Base-by-base conservation (phyloP, 2,329 filamentous ascomycete species). In the Bipolaris victoriae region DNA sequence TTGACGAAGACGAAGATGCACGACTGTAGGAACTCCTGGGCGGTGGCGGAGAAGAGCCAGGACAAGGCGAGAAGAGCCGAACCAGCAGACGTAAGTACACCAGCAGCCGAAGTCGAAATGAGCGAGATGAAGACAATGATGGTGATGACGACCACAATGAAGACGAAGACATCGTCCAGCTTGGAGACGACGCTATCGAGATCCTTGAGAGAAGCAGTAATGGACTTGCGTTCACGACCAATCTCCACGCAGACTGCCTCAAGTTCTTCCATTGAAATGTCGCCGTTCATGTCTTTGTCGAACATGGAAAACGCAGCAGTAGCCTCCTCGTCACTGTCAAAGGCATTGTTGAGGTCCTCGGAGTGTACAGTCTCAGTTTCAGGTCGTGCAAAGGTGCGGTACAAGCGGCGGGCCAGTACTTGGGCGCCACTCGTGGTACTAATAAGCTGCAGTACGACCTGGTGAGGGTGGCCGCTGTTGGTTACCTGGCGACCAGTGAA, bases 1-100 rank as follows among this genome's bases (percentile, higher is more conserved):
- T 97, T 97, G 78, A 97, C 89, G 68, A 97, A 97, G 65, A 97
- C 93, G 72, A 97, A 97, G 66, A 97, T 90, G 71, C 94, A 87
- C 9, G 92, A 97, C 78, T 97, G 92, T 2, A 97, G 81, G 66
- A 98, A 97, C 72, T 98, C 94, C 72, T 97, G 92, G 0, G 94
- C 94, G 0, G 94, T 97, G 0, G 91, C 90, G 58, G 92, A 91
- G 67, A 98, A 91, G 53, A 97, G 82, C 94, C 94, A 98, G 0
- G 92, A 93, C 1, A 97, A 82, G 54, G 92, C 94, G 6, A 98
- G 83, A n/a, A 97, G 83, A 3, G 90, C 87, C 1, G 91, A 95
- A 3, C 94, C 92, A 24, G 91, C 90, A 3, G 92, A 96, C 0
- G 92, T 92, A n/a, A 98, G 82, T 2, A 94, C 92, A 35, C 91